phyloP scores from a whole-genome alignment of 192 early-diverging fungal species.

The Piromyces sp. region DNA sequence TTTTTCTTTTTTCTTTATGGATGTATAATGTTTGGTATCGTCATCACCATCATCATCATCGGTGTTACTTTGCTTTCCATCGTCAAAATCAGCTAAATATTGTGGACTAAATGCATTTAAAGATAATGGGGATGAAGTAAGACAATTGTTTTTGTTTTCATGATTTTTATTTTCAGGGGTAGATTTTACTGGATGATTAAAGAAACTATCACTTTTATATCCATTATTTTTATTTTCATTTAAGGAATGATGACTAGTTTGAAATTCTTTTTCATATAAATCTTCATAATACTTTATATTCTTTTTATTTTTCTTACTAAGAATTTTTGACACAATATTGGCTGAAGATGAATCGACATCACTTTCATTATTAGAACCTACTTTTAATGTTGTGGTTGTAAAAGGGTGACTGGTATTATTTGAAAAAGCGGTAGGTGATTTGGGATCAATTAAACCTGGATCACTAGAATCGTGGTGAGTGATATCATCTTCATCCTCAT shows the following conservation, averaged over 20 bases:
- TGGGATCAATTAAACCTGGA: too few species aligned
- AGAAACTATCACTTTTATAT: background rate
- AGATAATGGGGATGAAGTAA: background rate
- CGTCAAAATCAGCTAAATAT: background rate
- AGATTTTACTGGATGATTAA: background rate
- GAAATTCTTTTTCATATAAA: background rate
- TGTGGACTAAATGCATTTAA: background rate
- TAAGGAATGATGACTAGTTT: background rate
- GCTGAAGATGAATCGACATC: background rate
- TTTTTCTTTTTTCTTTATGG: too few species aligned
- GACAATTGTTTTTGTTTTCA: background rate
- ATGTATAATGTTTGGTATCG: too few species aligned
- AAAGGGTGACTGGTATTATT: too few species aligned
- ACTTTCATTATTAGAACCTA: background rate
- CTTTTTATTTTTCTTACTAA: background rate
- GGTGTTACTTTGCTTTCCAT: too few species aligned
- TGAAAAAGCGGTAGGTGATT: too few species aligned
- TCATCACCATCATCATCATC: too few species aligned
- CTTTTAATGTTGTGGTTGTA: background rate
- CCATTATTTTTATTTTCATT: background rate
- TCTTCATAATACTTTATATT: background rate
- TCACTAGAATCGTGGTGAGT: background rate
- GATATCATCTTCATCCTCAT: background rate
- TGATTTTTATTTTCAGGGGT: background rate
- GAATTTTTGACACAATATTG: background rate